A percentile compares a stretch with the other conserved stretches of the same genome.
Evolutionary conservation across 192 early-diverging fungal genomes (phyloP).

Genomic region (Pecoramyces ruminantium): DNA sequence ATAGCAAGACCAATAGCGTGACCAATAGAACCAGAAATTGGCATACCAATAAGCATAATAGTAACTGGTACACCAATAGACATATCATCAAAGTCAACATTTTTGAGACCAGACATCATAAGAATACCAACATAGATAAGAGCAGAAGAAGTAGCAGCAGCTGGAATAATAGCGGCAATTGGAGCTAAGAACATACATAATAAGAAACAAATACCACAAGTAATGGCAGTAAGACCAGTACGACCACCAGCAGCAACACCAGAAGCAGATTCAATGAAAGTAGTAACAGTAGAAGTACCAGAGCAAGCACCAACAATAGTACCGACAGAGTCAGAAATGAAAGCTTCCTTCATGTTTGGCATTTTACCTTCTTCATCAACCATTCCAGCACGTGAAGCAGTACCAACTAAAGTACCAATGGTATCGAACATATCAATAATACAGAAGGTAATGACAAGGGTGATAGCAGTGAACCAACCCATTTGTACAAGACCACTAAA

Average conservation of each 20-base stretch:
- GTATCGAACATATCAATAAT: constrained; percentile 73
- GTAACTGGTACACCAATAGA: neutral
- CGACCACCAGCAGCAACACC: constrained; percentile 65
- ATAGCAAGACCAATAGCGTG: neutral
- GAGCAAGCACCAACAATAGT: constrained; percentile 51
- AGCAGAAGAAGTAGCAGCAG: constrained; percentile 71
- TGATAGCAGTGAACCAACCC: neutral
- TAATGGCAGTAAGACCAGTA: constrained; percentile 59
- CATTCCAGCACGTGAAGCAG: constrained; percentile 68
- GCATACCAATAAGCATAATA: neutral
- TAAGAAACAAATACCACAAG: constrained; percentile 51
- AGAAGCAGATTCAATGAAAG: constrained; percentile 68
- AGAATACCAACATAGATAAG: constrained; percentile 61
- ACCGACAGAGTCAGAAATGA: constrained; percentile 48
- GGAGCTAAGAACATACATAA: constrained; percentile 65
- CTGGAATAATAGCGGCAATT: constrained; percentile 68
- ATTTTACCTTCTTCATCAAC: constrained; percentile 53
- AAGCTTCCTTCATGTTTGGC: constrained; percentile 68
- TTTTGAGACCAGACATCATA: constrained; percentile 34
- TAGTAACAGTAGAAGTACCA: constrained; percentile 57
- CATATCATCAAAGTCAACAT: neutral
- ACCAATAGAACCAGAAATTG: neutral
- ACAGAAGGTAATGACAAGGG: neutral
- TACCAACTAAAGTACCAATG: constrained; percentile 49
- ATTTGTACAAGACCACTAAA: neutral